Evolutionary conservation across 2,329 filamentous ascomycete genomes (phyloP).

Genomic region (Sclerotiophoma versabilis): DNA sequence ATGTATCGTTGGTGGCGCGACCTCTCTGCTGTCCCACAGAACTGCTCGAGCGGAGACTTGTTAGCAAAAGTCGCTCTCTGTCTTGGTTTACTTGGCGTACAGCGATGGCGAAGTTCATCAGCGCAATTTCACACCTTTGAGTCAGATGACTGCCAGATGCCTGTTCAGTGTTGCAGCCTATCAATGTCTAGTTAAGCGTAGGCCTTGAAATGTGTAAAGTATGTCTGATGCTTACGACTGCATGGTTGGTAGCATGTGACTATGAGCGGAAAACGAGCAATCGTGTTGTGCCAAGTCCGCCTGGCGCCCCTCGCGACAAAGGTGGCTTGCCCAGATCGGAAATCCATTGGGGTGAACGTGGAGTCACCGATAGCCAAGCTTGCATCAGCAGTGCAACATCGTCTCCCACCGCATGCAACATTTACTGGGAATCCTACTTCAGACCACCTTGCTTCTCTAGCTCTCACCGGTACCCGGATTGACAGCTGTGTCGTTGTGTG

Average conservation of each 20-base stretch:
- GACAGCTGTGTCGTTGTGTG: not conserved
- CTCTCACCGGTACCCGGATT: not conserved
- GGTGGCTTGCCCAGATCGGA: constrained; percentile 4
- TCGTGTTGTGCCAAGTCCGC: not conserved
- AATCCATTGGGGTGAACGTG: not conserved
- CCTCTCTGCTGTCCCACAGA: constrained; percentile 1
- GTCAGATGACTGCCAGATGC: not conserved
- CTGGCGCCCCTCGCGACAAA: not conserved
- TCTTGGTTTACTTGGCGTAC: not conserved
- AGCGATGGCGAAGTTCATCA: not conserved
- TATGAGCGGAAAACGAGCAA: not conserved
- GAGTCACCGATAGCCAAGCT: constrained; percentile 2
- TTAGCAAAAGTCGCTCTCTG: not conserved
- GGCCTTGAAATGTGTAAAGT: not conserved
- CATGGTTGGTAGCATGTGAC: not conserved
- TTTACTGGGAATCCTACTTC: not conserved
- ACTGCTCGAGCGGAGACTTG: not conserved
- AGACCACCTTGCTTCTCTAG: not conserved
- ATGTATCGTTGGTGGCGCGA: constrained; percentile 8
- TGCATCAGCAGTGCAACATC: constrained; percentile 5
- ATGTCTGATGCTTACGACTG: no score
- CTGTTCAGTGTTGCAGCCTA: not conserved
- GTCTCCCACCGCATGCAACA: not conserved
- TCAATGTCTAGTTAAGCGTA: not conserved
- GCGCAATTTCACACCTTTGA: not conserved